Evolutionary conservation across 2,329 filamentous ascomycete species (phyloP).

Genomic region (Dothideomycetes sp.): DNA sequence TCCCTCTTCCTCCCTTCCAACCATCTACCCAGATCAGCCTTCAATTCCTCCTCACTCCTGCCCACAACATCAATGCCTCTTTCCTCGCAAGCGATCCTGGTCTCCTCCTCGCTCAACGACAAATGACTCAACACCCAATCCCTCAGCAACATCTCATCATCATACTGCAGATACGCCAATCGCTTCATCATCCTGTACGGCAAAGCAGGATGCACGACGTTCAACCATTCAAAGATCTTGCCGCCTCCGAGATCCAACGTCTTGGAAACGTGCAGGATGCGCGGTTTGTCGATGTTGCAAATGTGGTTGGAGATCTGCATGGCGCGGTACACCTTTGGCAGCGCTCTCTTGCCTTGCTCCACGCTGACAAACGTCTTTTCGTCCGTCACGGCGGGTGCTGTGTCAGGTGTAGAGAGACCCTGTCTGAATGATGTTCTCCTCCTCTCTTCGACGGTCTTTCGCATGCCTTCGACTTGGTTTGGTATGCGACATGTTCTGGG

Average conservation of each 20-base stretch:
- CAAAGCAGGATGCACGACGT: constrained; percentile 40
- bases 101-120: constrained; percentile 36
- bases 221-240: constrained; percentile 35
- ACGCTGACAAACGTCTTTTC: constrained; percentile 41
- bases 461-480: constrained; percentile 55
- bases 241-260: constrained; percentile 32
- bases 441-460: constrained; percentile 35
- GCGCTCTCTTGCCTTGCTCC: constrained; percentile 27
- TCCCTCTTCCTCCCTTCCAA: constrained; percentile 31
- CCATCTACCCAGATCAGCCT: constrained; percentile 30
- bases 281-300: constrained; percentile 17
- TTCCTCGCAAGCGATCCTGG: constrained; percentile 29
- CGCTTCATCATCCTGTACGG: constrained; percentile 47
- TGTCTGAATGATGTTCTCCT: constrained; percentile 7
- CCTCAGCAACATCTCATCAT: constrained; percentile 58
- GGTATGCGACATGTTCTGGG: constrained; percentile 80
- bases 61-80: constrained; percentile 27
- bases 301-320: constrained; percentile 1
- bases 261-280: constrained; percentile 33
- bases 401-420: not conserved
- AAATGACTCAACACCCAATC: constrained; percentile 41
- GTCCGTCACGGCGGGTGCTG: constrained; percentile 27
- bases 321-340: not conserved
- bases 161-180: constrained; percentile 56
- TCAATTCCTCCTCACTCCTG: constrained; percentile 20